These are phyloP conservation scores for Serendipita sp. DNA, from an alignment of 768 basidiomycete species.

Conservation along the genomic window DNA sequence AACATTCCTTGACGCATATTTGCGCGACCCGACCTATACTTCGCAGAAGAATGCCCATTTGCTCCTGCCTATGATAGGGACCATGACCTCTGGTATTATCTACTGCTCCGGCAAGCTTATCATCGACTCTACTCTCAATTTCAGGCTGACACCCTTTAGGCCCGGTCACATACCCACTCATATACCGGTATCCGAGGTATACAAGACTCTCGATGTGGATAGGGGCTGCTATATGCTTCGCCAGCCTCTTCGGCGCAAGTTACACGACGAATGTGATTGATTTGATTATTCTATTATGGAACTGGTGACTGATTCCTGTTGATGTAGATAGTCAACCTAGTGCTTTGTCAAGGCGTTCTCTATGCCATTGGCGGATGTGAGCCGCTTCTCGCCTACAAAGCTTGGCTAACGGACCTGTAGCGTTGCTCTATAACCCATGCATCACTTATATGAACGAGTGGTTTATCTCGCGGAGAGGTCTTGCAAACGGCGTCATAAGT, in stretches of 20 bases:
- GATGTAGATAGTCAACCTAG: slow-evolving; percentile 11
- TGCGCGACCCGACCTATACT: slow-evolving; percentile 14
- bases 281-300: not conserved
- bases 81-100: slow-evolving; percentile 18
- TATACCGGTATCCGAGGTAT: slow-evolving; percentile 15
- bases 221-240: slow-evolving; percentile 14
- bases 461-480: slow-evolving; percentile 19
- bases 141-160: no score
- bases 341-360: slow-evolving; percentile 17
- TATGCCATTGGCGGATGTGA: slow-evolving; percentile 18
- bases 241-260: slow-evolving; percentile 17
- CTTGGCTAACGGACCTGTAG: slow-evolving; percentile 8
- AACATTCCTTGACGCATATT: slow-evolving; percentile 19
- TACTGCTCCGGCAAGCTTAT: slow-evolving; percentile 16
- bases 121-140: no score
- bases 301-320: not conserved
- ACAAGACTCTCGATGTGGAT: slow-evolving; percentile 15
- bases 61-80: slow-evolving; percentile 20
- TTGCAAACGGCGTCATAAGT: slow-evolving; percentile 21
- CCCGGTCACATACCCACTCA: slow-evolving; percentile 2
- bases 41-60: slow-evolving; percentile 14
- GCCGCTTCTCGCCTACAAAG: not conserved
- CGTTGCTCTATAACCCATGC: slow-evolving; percentile 18
- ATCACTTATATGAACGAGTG: slow-evolving; percentile 20
- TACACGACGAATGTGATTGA: slow-evolving; percentile 13